Evolutionary conservation across 1,284 basidiomycete species (phyloP).

Genomic region (Butyriboletus appendiculatus): DNA sequence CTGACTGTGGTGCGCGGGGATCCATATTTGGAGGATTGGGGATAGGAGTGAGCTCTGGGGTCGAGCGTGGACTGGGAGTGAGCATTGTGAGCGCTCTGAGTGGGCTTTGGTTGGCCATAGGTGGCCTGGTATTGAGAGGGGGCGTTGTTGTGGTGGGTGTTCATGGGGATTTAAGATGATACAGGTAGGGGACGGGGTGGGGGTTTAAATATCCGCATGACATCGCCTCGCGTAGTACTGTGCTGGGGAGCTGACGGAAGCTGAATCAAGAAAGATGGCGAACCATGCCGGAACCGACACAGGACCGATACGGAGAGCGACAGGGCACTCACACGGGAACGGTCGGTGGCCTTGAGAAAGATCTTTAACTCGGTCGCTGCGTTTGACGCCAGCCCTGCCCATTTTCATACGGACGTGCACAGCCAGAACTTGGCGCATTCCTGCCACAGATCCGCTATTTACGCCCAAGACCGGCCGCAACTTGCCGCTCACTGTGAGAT

Average conservation of each 20-base stretch:
- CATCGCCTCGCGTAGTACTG: conserved; percentile 33
- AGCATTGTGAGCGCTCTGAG: conserved; percentile 18
- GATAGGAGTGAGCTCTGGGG: conserved; percentile 20
- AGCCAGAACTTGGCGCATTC: conserved; percentile 16
- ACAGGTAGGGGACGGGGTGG: neutral
- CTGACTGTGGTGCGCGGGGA: conserved; percentile 44
- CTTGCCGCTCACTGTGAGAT: too few species aligned
- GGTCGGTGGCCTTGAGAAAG: conserved; percentile 15
- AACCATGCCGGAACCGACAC: conserved; percentile 34
- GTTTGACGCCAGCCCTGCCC: conserved; percentile 6
- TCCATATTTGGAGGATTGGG: conserved; percentile 38
- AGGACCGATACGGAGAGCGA: conserved; percentile 24
- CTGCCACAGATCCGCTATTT: conserved; percentile 28
- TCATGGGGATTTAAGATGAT: conserved; percentile 37
- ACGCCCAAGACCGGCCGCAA: conserved; percentile 15
- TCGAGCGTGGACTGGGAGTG: conserved; percentile 26
- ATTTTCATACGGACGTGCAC: conserved; percentile 8
- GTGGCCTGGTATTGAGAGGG: conserved; percentile 34
- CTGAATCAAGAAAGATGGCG: conserved; percentile 27
- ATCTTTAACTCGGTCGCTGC: conserved; percentile 3
- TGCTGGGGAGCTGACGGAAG: conserved; percentile 17
- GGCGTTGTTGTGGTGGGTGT: conserved; percentile 39
- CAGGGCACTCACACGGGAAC: conserved; percentile 23
- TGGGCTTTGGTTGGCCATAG: conserved; percentile 27
- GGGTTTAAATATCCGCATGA: conserved; percentile 29